phyloP scores from a whole-genome alignment of 305 asterid genomes.

The Solanum hybrid region DNA sequence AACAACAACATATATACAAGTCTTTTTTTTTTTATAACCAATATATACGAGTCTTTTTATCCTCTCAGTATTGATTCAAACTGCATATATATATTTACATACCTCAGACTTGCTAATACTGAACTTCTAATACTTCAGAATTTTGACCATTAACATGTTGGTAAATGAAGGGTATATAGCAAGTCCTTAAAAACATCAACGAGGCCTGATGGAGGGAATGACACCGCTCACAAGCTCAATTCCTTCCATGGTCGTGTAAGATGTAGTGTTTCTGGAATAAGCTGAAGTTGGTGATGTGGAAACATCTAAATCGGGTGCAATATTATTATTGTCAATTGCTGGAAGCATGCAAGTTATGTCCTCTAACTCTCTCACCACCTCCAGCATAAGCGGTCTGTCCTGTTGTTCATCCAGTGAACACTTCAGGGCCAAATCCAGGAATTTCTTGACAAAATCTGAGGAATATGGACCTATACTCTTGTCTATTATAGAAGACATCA shows the following conservation, averaged over 20 bases:
- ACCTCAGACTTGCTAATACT: background rate
- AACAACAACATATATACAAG: background rate
- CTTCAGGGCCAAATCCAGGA: slow-evolving; percentile 47
- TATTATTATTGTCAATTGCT: slow-evolving; percentile 17
- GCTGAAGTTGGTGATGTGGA: slow-evolving; percentile 20
- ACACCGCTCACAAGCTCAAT: slow-evolving; percentile 63
- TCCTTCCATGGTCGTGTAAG: slow-evolving; percentile 27
- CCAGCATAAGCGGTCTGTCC: slow-evolving; percentile 53
- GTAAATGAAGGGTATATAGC: background rate
- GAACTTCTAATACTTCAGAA: background rate
- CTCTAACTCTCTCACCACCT: slow-evolving; percentile 71
- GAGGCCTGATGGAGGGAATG: slow-evolving; percentile 43
- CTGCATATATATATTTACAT: background rate
- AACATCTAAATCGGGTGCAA: slow-evolving; percentile 19
- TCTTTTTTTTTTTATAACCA: no score
- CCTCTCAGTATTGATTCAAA: background rate
- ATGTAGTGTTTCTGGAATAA: slow-evolving; percentile 17
- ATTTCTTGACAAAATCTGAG: slow-evolving; percentile 55
- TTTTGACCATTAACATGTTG: background rate
- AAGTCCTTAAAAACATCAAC: slow-evolving; percentile 24
- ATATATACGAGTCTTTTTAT: background rate
- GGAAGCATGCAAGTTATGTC: slow-evolving; percentile 57
- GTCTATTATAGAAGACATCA: slow-evolving; percentile 55
- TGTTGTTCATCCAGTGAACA: slow-evolving; percentile 59
- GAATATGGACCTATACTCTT: slow-evolving; percentile 71